Evolutionary conservation across 2,329 filamentous ascomycete genomes (phyloP).

Genomic region (Fusarium subglutinans): DNA sequence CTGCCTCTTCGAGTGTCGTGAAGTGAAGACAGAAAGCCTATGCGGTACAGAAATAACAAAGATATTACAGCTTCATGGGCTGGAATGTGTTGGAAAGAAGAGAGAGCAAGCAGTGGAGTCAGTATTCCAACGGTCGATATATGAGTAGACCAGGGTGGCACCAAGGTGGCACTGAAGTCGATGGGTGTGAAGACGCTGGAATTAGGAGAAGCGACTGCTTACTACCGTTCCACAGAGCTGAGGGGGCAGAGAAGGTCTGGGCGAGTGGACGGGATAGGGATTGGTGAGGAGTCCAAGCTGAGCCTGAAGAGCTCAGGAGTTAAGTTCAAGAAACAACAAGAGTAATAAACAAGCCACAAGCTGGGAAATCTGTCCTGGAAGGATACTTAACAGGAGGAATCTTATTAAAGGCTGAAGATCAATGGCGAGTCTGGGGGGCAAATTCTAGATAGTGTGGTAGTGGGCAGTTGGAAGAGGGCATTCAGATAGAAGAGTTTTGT

Average conservation of each 20-base stretch:
- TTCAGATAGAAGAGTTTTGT: constrained; percentile 32
- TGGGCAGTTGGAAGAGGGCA: constrained; percentile 17
- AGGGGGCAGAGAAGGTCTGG: not conserved
- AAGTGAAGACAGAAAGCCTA: not conserved
- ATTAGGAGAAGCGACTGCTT: constrained; percentile 7
- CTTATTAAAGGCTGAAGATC: constrained; percentile 6
- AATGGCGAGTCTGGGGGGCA: constrained; percentile 22
- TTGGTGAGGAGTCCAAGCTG: not conserved
- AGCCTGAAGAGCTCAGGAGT: constrained; percentile 8
- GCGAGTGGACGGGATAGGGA: not conserved
- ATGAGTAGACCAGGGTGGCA: constrained; percentile 29
- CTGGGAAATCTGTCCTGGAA: not conserved
- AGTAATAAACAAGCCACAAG: constrained; percentile 18
- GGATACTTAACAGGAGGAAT: constrained; percentile 17
- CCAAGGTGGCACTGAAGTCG: constrained; percentile 26
- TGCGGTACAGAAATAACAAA: not conserved
- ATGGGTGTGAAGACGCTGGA: constrained; percentile 7
- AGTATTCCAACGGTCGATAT: constrained; percentile 29
- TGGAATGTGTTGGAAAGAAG: not conserved
- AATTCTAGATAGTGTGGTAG: constrained; percentile 4
- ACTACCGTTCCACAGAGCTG: constrained; percentile 5
- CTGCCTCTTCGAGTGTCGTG: not conserved
- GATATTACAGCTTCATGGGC: not conserved
- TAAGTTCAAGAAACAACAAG: not conserved
- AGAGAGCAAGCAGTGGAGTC: constrained; percentile 21